Conservation (phyloP, 108 stramenopile species). For the Cyclotella baltica region DNA sequence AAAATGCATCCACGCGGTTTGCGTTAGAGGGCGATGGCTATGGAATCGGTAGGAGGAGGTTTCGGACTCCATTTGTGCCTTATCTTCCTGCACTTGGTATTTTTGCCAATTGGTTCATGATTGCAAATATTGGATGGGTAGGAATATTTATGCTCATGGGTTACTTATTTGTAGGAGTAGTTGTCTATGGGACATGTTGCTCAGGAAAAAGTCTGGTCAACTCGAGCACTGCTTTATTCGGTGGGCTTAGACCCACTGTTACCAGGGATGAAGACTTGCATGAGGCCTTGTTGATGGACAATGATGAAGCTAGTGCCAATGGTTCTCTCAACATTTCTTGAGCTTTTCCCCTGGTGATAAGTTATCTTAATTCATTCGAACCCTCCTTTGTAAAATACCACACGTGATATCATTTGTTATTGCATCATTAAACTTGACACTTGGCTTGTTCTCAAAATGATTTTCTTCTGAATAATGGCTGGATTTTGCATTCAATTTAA, state of each 20-base stretch:
- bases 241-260: background rate
- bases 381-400: too few species aligned
- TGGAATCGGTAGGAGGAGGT: constrained; percentile 36
- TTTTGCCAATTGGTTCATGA: constrained; percentile 87
- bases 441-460: too few species aligned
- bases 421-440: too few species aligned
- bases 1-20: constrained; percentile 13
- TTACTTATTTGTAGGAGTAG: constrained; percentile 60
- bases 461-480: too few species aligned
- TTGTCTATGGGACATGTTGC: constrained; percentile 52
- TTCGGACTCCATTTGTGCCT: constrained; percentile 81
- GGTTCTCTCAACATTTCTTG: background rate
- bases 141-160: constrained; percentile 67
- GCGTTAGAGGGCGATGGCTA: constrained; percentile 35
- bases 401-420: too few species aligned
- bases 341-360: too few species aligned
- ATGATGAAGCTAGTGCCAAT: background rate
- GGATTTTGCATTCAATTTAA: too few species aligned
- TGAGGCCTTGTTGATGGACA: background rate
- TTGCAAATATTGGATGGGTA: constrained; percentile 70
- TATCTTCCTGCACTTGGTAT: constrained; percentile 79
- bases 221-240: background rate
- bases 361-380: too few species aligned
- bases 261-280: background rate
- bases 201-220: constrained; percentile 28